These are phyloP conservation scores for Sugiyamaella boreocaroliniensis DNA, from an alignment of 805 yeast genomes.

Conservation along the genomic window DNA sequence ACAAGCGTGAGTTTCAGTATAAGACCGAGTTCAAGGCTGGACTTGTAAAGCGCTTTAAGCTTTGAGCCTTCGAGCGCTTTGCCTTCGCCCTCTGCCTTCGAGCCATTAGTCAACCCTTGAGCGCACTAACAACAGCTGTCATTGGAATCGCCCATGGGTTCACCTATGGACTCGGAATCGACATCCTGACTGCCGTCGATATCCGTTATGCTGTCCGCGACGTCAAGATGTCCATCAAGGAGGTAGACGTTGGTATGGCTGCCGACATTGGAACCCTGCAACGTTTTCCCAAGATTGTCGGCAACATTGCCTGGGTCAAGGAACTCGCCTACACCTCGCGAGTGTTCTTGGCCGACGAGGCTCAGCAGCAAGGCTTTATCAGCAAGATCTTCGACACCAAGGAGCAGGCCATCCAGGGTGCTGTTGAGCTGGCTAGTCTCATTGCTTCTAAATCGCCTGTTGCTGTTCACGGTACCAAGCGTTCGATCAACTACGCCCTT, in stretches of 20 bases:
- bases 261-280: constrained; percentile 78
- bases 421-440: constrained; percentile 42
- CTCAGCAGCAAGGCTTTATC: constrained; percentile 50
- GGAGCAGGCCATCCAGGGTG: constrained; percentile 43
- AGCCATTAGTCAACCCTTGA: too few species aligned
- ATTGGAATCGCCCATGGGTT: constrained; percentile 62
- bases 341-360: constrained; percentile 48
- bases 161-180: constrained; percentile 60
- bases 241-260: constrained; percentile 64
- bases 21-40: too few species aligned
- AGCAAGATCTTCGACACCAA: constrained; percentile 42
- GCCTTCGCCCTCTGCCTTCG: too few species aligned
- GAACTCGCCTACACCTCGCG: constrained; percentile 60
- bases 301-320: constrained; percentile 50
- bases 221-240: constrained; percentile 53
- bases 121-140: constrained; percentile 42
- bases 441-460: constrained; percentile 47
- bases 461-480: constrained; percentile 62
- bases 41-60: too few species aligned
- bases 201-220: constrained; percentile 52
- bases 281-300: constrained; percentile 49
- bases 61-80: too few species aligned
- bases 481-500: constrained; percentile 40
- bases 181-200: constrained; percentile 52
- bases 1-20: constrained; percentile 26